Conservation (phyloP, 345 rosid species). For the Corchorus capsularis region DNA sequence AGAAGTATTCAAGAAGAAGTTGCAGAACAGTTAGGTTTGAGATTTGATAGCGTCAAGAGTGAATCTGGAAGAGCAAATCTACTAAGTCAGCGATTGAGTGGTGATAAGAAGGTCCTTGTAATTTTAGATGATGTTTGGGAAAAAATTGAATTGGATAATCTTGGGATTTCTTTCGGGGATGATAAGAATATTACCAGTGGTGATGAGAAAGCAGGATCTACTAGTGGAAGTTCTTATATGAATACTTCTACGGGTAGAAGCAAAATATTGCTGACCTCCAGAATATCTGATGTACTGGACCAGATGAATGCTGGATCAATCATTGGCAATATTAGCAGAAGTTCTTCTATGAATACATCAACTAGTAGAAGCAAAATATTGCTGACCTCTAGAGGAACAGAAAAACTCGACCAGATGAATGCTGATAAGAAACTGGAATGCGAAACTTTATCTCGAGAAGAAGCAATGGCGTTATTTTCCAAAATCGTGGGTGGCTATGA, state of each 20-base stretch:
- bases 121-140: slow-evolving; percentile 29
- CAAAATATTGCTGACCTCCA: slow-evolving; percentile 22
- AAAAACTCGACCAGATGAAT: too few relatives aligned
- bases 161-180: slow-evolving; percentile 15
- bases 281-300: not conserved
- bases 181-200: too few relatives aligned
- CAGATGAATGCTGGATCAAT: not conserved
- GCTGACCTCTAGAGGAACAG: too few relatives aligned
- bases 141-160: not conserved
- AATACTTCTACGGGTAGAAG: not conserved
- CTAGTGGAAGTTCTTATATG: too few relatives aligned
- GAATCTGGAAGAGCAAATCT: slow-evolving; percentile 1
- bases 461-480: slow-evolving; percentile 17
- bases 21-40: not conserved
- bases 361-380: too few relatives aligned
- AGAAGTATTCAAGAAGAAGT: slow-evolving; percentile 6
- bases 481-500: not conserved
- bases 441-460: not conserved
- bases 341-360: too few relatives aligned
- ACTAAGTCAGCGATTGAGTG: not conserved
- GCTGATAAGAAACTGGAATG: not conserved
- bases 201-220: too few relatives aligned
- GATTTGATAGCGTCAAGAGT: not conserved
- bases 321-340: too few relatives aligned
- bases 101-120: slow-evolving; percentile 24